Evolutionary conservation across 2,329 filamentous ascomycete species (phyloP).

Genomic region (Aspergillus chevalieri): DNA sequence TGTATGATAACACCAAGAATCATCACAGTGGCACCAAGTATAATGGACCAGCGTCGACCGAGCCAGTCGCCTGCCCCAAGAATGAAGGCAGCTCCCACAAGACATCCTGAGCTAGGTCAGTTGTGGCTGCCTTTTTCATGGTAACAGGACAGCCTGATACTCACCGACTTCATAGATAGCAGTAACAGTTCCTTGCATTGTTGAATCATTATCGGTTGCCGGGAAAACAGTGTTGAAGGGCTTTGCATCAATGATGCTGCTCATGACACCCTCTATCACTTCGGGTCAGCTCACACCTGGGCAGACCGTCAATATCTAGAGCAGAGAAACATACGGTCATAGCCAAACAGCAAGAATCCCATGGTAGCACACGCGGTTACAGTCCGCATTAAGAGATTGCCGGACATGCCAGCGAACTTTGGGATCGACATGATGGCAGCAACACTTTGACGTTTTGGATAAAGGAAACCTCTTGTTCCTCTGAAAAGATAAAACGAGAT

Average conservation of each 20-base stretch:
- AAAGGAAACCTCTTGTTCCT: too few relatives aligned
- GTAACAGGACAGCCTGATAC: too few relatives aligned
- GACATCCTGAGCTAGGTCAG: background rate
- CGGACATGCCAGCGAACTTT: background rate
- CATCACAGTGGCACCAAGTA: conserved; percentile 49
- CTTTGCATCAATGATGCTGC: background rate
- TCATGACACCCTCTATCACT: background rate
- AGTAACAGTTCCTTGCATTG: conserved; percentile 46
- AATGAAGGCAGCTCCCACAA: background rate
- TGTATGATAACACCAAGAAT: conserved; percentile 21
- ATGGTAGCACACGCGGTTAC: background rate
- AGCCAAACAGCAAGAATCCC: conserved; percentile 54
- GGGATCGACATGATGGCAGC: background rate
- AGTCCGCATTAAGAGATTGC: background rate
- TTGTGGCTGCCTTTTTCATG: too few relatives aligned
- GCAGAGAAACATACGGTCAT: conserved; percentile 36
- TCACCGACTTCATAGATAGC: conserved; percentile 46
- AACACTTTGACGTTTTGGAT: too few relatives aligned
- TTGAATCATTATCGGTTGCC: conserved; percentile 25
- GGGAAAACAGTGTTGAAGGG: conserved; percentile 13
- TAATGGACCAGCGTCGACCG: conserved; percentile 38
- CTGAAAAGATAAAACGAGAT: too few relatives aligned
- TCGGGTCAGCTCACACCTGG: too few relatives aligned
- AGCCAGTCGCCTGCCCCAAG: conserved; percentile 17
- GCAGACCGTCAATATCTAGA: too few relatives aligned